Evolutionary conservation across 2,329 filamentous ascomycete genomes (phyloP), one percentile per base, ranked within the genome.

Genomic region (Arthroderma uncinatum): DNA sequence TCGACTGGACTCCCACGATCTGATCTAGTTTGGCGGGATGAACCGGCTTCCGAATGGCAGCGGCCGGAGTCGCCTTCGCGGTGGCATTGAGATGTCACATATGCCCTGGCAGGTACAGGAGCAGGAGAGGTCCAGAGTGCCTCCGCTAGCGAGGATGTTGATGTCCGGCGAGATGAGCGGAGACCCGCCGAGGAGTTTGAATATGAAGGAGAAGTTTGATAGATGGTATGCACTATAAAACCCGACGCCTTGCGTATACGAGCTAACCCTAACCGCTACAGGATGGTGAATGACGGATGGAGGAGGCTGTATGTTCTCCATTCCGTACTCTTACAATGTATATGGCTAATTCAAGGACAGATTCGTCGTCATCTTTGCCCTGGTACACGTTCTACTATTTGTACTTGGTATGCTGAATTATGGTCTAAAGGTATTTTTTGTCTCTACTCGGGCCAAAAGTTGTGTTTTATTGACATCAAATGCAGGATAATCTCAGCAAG

Each of bases 261-360:
- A 33, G 10, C 39, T 42, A 48, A 48, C 30, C 34, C 53, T 21
- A 19, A 52, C 12, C 23, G 12, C 54, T 25, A 9, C 30, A 72
- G 69, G 88, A 91, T 93, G 87, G 85, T 92, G 60, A 92, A 92
- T 69, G 88, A 92, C 69, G 88, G 88, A 60, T 90, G 89, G 70
- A 80, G 86, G 68, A 79, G 86, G 82, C 79, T 92, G 82, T 89
- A 78, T 58, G 85, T n/a, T 80, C 57, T 37, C 10, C 21, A 8
- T 21, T n/a, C 10, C 37, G 14, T 53, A 8, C 14, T 37, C n/a
- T 48, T 19, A 7, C 28, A 9, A 4, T 42, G 21, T 0, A 33
- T 36, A n/a, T 33, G 12, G 34, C 7, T 52, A 10, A 2, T 63
- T 87, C 84, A 65, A 89, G 39, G 6, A 2, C 64, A 88, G 86